Evolutionary conservation across 106 monocot genomes (phyloP).

Genomic region (Iris macrosiphon): DNA sequence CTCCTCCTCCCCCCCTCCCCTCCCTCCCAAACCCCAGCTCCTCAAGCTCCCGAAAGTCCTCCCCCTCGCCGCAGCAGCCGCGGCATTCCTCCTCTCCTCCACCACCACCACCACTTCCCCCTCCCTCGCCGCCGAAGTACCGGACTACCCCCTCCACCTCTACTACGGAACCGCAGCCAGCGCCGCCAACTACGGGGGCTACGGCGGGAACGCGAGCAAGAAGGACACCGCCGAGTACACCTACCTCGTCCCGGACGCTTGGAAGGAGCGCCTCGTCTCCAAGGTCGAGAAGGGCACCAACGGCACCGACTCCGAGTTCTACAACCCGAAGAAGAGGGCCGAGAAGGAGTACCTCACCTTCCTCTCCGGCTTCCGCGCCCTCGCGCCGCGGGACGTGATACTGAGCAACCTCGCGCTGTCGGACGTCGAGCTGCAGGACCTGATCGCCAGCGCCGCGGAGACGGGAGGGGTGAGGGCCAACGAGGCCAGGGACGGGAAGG

Average conservation of each 20-base stretch:
- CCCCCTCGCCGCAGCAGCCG: conserved; percentile 33
- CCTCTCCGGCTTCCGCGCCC: conserved; percentile 63
- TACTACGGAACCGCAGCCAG: conserved; percentile 98
- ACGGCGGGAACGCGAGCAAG: conserved; percentile 88
- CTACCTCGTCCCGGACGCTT: conserved; percentile 78
- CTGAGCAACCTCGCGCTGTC: conserved; percentile 85
- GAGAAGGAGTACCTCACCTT: conserved; percentile 92
- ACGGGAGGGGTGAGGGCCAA: conserved; percentile 56
- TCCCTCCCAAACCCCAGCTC: conserved; percentile 1
- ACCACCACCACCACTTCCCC: conserved; percentile 4
- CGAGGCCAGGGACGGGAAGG: conserved; percentile 44
- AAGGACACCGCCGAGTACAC: conserved; percentile 86
- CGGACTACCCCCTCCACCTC: conserved; percentile 30
- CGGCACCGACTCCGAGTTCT: conserved; percentile 98
- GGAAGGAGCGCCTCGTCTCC: conserved; percentile 92
- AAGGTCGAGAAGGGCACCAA: conserved; percentile 99
- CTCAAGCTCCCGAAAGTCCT: conserved; percentile 5
- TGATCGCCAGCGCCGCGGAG: conserved; percentile 56
- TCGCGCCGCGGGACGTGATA: conserved; percentile 72
- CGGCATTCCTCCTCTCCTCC: conserved; percentile 18
- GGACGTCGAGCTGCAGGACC: conserved; percentile 82
- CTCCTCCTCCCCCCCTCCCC: background rate
- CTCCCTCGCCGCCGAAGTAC: conserved; percentile 12
- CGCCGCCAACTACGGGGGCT: conserved; percentile 97
- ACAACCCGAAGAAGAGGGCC: conserved; percentile 76